Evolutionary conservation across 306 rosid species (phyloP), one percentile per base, ranked within the genome.

Genomic region (Vachellia pachyceras): DNA sequence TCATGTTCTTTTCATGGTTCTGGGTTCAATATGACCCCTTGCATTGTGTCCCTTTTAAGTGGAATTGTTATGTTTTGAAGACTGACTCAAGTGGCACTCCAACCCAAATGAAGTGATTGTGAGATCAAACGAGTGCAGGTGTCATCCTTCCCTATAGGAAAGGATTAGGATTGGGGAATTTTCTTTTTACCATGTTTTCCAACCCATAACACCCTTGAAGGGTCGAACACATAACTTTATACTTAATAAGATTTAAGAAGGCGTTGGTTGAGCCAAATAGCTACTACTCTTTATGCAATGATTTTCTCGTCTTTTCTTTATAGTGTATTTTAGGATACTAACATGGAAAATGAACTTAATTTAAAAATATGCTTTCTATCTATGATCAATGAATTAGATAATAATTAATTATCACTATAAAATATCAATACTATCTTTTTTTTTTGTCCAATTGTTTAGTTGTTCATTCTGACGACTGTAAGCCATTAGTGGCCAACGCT

Each of bases 21-120:
- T 50, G 69, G 49, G 66, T 35, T 73, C 80, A 69, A 68, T 49
- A 60, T 25, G 29, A 50, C 33, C 60, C 39, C 80, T 60, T 72
- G 73, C 20, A n/a, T 58, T 8, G 10, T 18, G 65, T 52, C 54
- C 5, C 57, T 68, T 80, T 76, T 66, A n/a, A 5, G 52, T n/a
- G 64, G 66, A 63, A 20, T 25, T 44, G 50, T 54, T 61, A 65
- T n/a, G 64, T 82, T 47, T 29, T 29, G 33, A 29, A 29, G 33
- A 29, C 33, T 29, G 33, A 29, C 33, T 29, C 33, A 29, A 29
- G 33, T 29, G 33, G 33, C 33, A 29, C 33, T 2, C 33, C 33
- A 29, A 29, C 33, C 33, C 33, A 29, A 29, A 29, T 29, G 33
- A 29, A 29, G 33, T 29, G 33, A 29, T 29, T 29, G 33, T 29